Evolutionary conservation across 164 flowering plant genomes (phyloP), one percentile per base, ranked within the genome.

Genomic region (Tetracentron sinense): DNA sequence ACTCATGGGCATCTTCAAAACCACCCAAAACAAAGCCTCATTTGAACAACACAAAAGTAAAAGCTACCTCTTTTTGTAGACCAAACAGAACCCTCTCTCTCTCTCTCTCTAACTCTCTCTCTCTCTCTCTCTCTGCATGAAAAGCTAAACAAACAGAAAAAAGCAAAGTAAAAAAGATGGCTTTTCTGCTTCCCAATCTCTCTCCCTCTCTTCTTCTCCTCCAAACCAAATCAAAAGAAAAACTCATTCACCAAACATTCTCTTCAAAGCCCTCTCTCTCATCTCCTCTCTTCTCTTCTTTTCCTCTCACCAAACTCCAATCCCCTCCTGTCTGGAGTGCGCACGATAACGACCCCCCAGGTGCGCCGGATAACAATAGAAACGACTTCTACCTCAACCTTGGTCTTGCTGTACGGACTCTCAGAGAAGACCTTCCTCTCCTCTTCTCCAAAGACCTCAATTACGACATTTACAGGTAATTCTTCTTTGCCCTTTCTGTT

Each of bases 391-490:
- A 82, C 68, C 81, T 89, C 68, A 92, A 92, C 65, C 75, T 92
- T 0, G 98, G 98, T 6, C 68, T 86, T 2, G 96, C 96, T 51
- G 96, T 92, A 0, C 65, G 98, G 60, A 92, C 98, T 0, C 98
- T 92, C 19, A 74, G 96, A 17, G 92, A 92, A 67, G 98, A 92
- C 73, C 20, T 89, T 61, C 98, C 98, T 22, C 51, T 76, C 17
- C 42, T 89, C 62, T 89, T 92, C 78, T 55, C 83, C 71, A 83
- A 78, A 73, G 98, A 89, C 77, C 95, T 92, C 78, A 85, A 88
- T 73, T 89, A 92, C 63, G 84, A 82, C 50, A 92, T 92, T 53
- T 92, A 89, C 81, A 86, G 96, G 98, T 90, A 63, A n/a, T n/a
- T n/a, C n/a, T n/a, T n/a, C n/a, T n/a, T n/a, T n/a, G n/a, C n/a